Conservation (phyloP, 257 asterid genomes). For the Euphrasia confusa region DNA sequence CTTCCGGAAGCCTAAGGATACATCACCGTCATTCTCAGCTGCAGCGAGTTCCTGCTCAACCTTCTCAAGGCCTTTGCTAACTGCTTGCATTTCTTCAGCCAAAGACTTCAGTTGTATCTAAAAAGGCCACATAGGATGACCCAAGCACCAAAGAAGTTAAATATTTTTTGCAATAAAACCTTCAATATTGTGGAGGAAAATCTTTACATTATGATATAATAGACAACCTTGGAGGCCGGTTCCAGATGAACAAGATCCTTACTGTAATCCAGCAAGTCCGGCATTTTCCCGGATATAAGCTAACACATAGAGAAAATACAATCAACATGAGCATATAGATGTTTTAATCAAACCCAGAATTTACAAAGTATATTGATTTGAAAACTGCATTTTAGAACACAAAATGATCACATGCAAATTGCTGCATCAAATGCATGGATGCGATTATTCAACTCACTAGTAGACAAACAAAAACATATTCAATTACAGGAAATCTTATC, state of each 20-base stretch:
- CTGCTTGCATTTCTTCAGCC: constrained; percentile 99
- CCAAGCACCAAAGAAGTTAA: constrained; percentile 21
- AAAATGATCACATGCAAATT: not conserved
- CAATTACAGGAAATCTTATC: not conserved
- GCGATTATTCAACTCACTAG: not conserved
- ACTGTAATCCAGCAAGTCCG: constrained; percentile 80
- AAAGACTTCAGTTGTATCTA: constrained; percentile 90
- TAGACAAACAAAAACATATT: not conserved
- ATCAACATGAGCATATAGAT: constrained; percentile 5
- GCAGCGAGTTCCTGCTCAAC: constrained; percentile 91
- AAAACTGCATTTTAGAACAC: not conserved
- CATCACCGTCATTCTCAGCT: constrained; percentile 81
- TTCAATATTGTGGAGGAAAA: constrained; percentile 20
- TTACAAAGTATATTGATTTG: not conserved
- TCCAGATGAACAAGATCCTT: constrained; percentile 91
- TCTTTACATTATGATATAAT: constrained; percentile 9
- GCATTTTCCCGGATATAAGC: constrained; percentile 88
- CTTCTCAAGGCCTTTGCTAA: constrained; percentile 94
- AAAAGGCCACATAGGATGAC: constrained; percentile 29
- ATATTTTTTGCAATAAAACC: constrained; percentile 22
- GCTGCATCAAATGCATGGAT: not conserved
- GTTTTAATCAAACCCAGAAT: not conserved
- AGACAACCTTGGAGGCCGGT: constrained; percentile 86
- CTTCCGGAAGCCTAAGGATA: constrained; percentile 86
- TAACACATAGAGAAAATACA: constrained; percentile 26